A percentile compares a stretch with the other conserved stretches of the same genome.
Evolutionary conservation across 2,329 filamentous ascomycete species (phyloP).

Genomic region (Aspergillus flavus): DNA sequence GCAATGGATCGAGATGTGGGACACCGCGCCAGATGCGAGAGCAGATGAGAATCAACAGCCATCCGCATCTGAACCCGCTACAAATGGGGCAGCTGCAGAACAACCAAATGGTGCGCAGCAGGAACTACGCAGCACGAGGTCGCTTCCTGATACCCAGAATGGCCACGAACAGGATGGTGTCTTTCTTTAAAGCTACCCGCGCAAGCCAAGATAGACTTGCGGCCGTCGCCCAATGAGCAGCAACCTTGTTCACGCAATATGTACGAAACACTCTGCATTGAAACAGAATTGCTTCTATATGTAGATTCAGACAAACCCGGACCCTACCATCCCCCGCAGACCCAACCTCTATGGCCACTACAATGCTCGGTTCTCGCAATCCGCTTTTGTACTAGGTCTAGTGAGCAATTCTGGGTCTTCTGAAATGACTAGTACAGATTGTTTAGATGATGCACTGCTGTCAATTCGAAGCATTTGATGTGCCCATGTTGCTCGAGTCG

Average conservation of each 20-base stretch:
- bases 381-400: neutral
- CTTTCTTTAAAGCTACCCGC: slow-evolving; percentile 28
- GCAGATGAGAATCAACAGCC: slow-evolving; percentile 1
- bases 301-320: neutral
- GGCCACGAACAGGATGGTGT: slow-evolving; percentile 28
- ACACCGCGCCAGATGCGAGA: slow-evolving; percentile 24
- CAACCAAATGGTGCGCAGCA: neutral
- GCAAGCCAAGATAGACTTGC: neutral
- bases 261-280: neutral
- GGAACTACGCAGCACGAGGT: neutral
- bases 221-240: neutral
- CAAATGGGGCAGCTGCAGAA: slow-evolving; percentile 24
- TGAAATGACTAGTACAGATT: neutral
- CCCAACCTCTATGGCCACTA: neutral
- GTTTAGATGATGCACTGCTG: neutral
- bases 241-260: neutral
- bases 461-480: neutral
- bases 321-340: neutral
- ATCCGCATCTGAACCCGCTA: slow-evolving; percentile 3
- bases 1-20: slow-evolving; percentile 49
- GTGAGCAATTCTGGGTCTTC: neutral
- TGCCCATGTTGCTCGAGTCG: neutral
- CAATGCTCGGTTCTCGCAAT: neutral
- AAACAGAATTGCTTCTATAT: neutral
- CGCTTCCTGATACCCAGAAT: slow-evolving; percentile 9